Percentiles rank a stretch among this genome's conserved stretches.
Evolutionary conservation across 306 rosid genomes (phyloP).

Genomic region (Coriaria nepalensis): DNA sequence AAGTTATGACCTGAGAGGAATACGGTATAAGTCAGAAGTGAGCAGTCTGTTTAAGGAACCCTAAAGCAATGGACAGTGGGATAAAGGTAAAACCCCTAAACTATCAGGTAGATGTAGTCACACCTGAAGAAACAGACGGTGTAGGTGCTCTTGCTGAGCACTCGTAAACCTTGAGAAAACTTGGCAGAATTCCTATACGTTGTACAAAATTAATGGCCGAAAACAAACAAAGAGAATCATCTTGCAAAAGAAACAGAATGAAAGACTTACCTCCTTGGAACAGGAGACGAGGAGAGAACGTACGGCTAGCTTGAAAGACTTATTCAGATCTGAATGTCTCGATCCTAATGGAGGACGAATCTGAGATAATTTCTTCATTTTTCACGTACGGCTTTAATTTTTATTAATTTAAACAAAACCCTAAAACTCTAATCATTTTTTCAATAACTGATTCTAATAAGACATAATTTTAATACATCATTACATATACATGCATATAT

Average conservation of each 20-base stretch:
- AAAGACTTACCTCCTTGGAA: constrained; percentile 11
- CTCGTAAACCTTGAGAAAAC: constrained; percentile 40
- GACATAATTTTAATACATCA: too few relatives aligned
- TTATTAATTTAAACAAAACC: too few relatives aligned
- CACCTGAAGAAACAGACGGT: constrained; percentile 63
- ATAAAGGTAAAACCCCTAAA: neutral
- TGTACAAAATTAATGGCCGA: constrained; percentile 3
- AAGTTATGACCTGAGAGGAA: constrained; percentile 57
- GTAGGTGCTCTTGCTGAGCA: constrained; percentile 48
- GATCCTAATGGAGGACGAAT: constrained; percentile 11
- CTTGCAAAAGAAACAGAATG: constrained; percentile 1
- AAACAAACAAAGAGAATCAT: constrained; percentile 1
- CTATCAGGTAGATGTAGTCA: neutral
- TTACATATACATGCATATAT: too few relatives aligned
- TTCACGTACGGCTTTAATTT: too few relatives aligned
- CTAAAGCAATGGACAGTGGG: constrained; percentile 7
- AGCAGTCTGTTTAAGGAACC: constrained; percentile 1
- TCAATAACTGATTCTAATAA: too few relatives aligned
- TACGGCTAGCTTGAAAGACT: constrained; percentile 16
- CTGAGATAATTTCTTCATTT: constrained; percentile 12
- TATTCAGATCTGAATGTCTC: constrained; percentile 12
- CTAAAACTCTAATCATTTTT: too few relatives aligned
- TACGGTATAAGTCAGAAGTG: neutral
- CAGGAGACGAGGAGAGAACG: constrained; percentile 15
- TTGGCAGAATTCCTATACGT: constrained; percentile 38